Evolutionary conservation across 768 basidiomycete species (phyloP).

Genomic region (Lentinula boryana): DNA sequence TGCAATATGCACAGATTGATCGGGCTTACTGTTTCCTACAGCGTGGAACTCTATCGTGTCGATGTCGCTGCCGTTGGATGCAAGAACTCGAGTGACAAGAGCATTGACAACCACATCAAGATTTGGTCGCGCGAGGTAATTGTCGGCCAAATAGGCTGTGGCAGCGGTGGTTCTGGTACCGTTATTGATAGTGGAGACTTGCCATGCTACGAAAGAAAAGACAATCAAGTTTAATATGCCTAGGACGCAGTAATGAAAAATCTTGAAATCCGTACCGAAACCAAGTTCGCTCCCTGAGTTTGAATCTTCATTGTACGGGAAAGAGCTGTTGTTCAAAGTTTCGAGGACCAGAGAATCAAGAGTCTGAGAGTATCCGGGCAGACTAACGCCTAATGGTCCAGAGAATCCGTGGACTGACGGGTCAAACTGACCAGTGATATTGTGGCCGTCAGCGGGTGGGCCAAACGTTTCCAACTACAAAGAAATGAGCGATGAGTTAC

Average conservation of each 20-base stretch:
- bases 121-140: slow-evolving; percentile 20
- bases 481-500: not conserved
- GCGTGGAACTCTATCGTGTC: slow-evolving; percentile 1
- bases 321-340: slow-evolving; percentile 17
- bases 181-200: slow-evolving; percentile 15
- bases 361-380: slow-evolving; percentile 11
- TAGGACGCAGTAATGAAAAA: slow-evolving; percentile 4
- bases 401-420: slow-evolving; percentile 20
- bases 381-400: slow-evolving; percentile 16
- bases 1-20: not conserved
- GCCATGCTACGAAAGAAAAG: slow-evolving; percentile 22
- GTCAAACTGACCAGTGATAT: slow-evolving; percentile 18
- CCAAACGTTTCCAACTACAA: slow-evolving; percentile 12
- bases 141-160: slow-evolving; percentile 22
- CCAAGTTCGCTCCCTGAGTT: slow-evolving; percentile 26
- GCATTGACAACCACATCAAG: slow-evolving; percentile 20
- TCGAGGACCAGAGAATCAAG: slow-evolving; percentile 16
- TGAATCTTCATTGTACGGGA: slow-evolving; percentile 27
- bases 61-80: not conserved
- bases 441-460: slow-evolving; percentile 16
- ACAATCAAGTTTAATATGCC: slow-evolving; percentile 23
- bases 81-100: slow-evolving; percentile 3
- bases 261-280: slow-evolving; percentile 14
- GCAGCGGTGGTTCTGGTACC: slow-evolving; percentile 24
- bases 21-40: slow-evolving; percentile 3